These are phyloP conservation scores for Neurospora sp. DNA, from an alignment of 495 filamentous ascomycete genomes.

Conservation along the genomic window DNA sequence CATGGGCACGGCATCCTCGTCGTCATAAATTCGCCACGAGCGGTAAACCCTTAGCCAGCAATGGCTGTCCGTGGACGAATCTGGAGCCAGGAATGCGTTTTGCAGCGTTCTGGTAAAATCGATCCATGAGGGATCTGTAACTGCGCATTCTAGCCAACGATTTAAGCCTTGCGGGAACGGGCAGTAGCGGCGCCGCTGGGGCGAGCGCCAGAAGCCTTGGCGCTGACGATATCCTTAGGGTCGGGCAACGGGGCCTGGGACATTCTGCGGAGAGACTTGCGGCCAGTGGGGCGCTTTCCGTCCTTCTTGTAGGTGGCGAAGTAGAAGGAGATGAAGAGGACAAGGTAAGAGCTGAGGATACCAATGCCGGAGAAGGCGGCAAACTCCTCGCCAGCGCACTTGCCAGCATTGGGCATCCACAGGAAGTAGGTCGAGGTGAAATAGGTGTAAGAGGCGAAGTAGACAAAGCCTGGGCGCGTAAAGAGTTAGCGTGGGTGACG, in stretches of 20 bases:
- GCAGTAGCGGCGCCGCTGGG: conserved; percentile 13
- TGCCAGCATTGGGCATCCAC: conserved; percentile 68
- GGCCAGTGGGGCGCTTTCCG: conserved; percentile 48
- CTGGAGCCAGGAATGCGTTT: neutral
- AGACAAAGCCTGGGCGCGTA: conserved; percentile 62
- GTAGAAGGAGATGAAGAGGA: conserved; percentile 99
- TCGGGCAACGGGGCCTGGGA: conserved; percentile 43
- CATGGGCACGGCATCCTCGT: neutral
- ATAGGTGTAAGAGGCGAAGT: conserved; percentile 93
- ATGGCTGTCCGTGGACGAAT: neutral
- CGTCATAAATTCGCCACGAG: neutral
- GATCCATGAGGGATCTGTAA: neutral
- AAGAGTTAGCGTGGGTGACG: conserved; percentile 9
- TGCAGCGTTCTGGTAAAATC: neutral
- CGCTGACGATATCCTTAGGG: conserved; percentile 33
- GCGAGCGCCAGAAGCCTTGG: conserved; percentile 4
- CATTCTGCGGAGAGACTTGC: conserved; percentile 46
- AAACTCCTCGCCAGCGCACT: conserved; percentile 94
- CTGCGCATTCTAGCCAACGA: neutral
- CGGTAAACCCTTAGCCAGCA: neutral
- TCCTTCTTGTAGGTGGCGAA: conserved; percentile 91
- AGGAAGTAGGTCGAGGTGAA: conserved; percentile 88
- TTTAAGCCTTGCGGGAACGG: conserved; percentile 51
- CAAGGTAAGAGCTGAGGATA: conserved; percentile 84
- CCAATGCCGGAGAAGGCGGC: conserved; percentile 88